Base-by-base conservation (phyloP, 139 green algal genomes). In the Nannochloris sp. region DNA sequence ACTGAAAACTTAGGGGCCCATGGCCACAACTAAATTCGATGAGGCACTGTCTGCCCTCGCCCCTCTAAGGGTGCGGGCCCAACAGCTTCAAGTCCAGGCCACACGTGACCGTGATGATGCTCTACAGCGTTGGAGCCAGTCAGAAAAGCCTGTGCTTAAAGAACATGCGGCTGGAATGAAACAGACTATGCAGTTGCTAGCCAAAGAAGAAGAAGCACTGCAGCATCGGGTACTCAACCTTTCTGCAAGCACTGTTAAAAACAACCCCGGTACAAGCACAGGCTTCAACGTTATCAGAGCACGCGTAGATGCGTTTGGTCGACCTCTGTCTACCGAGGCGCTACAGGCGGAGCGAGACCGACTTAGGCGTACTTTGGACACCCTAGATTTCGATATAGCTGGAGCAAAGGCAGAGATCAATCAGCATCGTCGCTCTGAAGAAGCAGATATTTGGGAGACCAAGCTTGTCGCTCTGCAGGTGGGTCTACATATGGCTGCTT, bases 401-500 rank as follows among this genome's bases (percentile, higher is more conserved):
- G 47, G 27, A 3, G 72, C 67, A 29, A 68, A 69, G 23, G 35
- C 59, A 9, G 61, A 81, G 24, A 56, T 83, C 19, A 31, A 27
- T 29, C 31, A 44, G 6, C 42, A 39, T 6, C 47, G 35, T 7
- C 62, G 65, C 4, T 54, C 25, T 12, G 67, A 69, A 2, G 78
- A 85, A 29, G 30, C 29, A 10, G 75, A 78, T 6, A 61, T 85
- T 23, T 85, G 75, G 71, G 74, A 83, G 53, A 74, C 71, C 13
- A 66, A 75, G 42, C 59, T 83, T 25, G 70, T 85, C 23, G 78
- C 74, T 31, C 61, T 85, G 31, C 74, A 84, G 77, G 77, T 74
- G 59, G 5, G 33, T 23, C 2, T 39, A 9, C 9, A 12, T 25
- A 23, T 45, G 37, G 10, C 9, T n/a, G 37, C 9, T 45, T 45